Base-by-base conservation (phyloP, 306 rosid genomes). In the Medicago lupulina region DNA sequence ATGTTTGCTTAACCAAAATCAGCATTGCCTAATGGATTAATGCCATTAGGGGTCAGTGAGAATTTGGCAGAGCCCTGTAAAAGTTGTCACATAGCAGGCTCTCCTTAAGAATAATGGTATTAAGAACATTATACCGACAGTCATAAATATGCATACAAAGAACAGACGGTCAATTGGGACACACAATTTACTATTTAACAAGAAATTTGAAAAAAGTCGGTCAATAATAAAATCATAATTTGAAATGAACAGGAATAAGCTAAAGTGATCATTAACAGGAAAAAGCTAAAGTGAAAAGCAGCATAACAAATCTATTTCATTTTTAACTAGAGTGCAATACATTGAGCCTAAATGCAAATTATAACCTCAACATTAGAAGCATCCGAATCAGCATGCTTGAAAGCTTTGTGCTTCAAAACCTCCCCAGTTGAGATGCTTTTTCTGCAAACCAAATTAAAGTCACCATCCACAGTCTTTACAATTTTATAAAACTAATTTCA, bases 321-420 rank as follows among this genome's bases (percentile, higher is more conserved):
- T 68, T 19, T 21, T 63, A 25, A 41, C 15, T 25, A 81, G 10
- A 19, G 53, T 41, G 53, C 53, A 54, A 36, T 4, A 65, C 10
- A 23, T 36, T 46, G 60, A 9, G 65, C 75, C 9, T 46, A 72
- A 71, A 63, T 74, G 55, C 12, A 25, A 17, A 80, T 38, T 23
- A 58, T 28, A 69, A 93, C 98, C 97, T 92, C 93, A 75, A 87
- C 83, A 80, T 89, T 75, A 61, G 88, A 85, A 61, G 83, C 65
- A 66, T 80, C 69, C 10, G 81, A 82, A 73, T 78, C 97, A 7
- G 53, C 62, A 70, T 72, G 75, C 71, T 83, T 83, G 68, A 82
- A 81, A 78, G 77, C 74, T 67, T 79, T 86, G 31, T 75, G 75
- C 76, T 83, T 87, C 83, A 95, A 63, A 69, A 86, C 70, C 84